Conservation (phyloP, 768 basidiomycete genomes). For the Cystobasidium onofrii region DNA sequence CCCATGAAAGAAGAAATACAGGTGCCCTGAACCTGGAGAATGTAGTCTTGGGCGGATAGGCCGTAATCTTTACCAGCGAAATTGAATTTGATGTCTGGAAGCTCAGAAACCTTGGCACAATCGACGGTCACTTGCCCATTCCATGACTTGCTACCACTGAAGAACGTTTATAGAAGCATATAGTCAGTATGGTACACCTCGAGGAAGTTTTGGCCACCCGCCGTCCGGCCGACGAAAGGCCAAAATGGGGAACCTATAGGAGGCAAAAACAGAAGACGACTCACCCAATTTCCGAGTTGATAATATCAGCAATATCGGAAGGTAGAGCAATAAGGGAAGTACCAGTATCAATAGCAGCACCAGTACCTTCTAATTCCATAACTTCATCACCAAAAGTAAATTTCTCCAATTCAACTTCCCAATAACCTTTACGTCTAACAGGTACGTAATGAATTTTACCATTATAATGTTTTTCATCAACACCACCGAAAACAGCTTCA, state of each 20-base stretch:
- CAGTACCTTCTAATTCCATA: constrained; percentile 80
- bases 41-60: constrained; percentile 72
- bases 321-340: constrained; percentile 91
- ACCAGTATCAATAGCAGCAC: constrained; percentile 49
- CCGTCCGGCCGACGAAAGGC: neutral
- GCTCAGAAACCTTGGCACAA: constrained; percentile 69
- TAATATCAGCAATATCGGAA: constrained; percentile 91
- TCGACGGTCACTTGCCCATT: constrained; percentile 65
- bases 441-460: constrained; percentile 81
- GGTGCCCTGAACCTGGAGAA: constrained; percentile 79
- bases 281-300: constrained; percentile 76
- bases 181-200: neutral
- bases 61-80: constrained; percentile 57
- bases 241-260: neutral
- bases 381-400: constrained; percentile 75
- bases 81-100: constrained; percentile 76
- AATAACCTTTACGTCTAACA: constrained; percentile 71
- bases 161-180: neutral
- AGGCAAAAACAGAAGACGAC: constrained; percentile 72
- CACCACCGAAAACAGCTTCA: constrained; percentile 82
- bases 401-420: constrained; percentile 82
- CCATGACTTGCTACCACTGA: no score
- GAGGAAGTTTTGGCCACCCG: neutral
- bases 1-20: constrained; percentile 92
- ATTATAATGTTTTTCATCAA: constrained; percentile 65